Base-by-base conservation (phyloP, 78 protist genomes). In the Dictyostelium purpureum region DNA sequence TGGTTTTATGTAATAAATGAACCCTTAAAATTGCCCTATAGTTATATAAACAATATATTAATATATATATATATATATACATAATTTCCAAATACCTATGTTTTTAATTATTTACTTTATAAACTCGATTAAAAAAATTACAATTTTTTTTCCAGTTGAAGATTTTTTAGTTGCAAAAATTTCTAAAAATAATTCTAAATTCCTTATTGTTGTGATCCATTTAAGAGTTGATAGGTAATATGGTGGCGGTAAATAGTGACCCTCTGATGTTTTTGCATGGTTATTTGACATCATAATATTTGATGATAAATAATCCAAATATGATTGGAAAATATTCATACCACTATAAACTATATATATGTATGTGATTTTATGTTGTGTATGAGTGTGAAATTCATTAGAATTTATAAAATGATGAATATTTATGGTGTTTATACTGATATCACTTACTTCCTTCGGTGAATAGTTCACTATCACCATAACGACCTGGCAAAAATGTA, bases 11-110 rank as follows among this genome's bases (percentile, higher is more conserved):
- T 70, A 82, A 82, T 56, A 82, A 73, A 19, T 82, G 49, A 16
- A 82, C 12, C 42, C 90, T 71, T 82, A 82, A 56, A 16, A 82
- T 24, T 70, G 90, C 79, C 70, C 88, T 79, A 49, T 42, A 16
- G 6, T 18, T 4, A 45, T 24, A 45, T 6, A 38, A 18, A 40
- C 2, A 21, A 67, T 67, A 40, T 63, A 31, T 49, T 66, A 24
- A 21, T 52, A 51, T 28, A 19, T 6, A n/a, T 56, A 6, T 37
- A 14, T 4, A 56, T 76, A 3, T 31, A 2, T 35, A 57, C 6
- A 18, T 45, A 47, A 2, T 74, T 7, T 52, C 31, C 26, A 16
- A 51, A 76, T n/a, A n/a, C n/a, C n/a, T n/a, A n/a, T n/a, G n/a
- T n/a, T n/a, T n/a, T n/a, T n/a, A 35, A 9, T 54, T 9, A 38